Evolutionary conservation across 2,329 filamentous ascomycete genomes (phyloP), one percentile per base, ranked within the genome.

Genomic region (Fusarium bactridioides): DNA sequence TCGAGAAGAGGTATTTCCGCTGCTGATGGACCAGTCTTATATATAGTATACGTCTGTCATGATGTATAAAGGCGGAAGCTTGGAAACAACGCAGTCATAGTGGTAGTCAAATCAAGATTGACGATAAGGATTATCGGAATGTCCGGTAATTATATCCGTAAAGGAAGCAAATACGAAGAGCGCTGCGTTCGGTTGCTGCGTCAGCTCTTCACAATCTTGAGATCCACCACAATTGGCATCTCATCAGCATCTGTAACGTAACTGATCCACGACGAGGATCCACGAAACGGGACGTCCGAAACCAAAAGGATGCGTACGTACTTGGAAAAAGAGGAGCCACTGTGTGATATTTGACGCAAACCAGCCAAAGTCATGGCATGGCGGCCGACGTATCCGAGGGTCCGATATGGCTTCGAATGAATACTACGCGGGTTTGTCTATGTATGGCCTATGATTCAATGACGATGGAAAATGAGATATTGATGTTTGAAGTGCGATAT

Each of bases 1-100:
- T 98, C 51, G 95, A 98, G 84, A 91, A 90, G 79, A 90, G 91
- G 78, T 98, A 98, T 82, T 92, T 97, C 80, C 91, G 95, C n/a
- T 97, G 94, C 82, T 97, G 67, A 80, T 54, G 38, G 33, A 37
- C 44, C 21, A 35, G 29, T 35, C 12, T 9, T 41, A 21, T 25
- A n/a, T 50, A 61, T 61, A 65, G 59, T 50, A 65, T 72, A 74
- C 47, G 58, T 27, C 33, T 68, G 44, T 47, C 37, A 29, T 50
- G 40, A 51, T 43, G 37, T 47, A 60, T 40, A 29, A 50, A 33
- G 40, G 33, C 37, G 43, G 37, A 51, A 48, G 23, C 29, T 56
- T 35, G 48, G 48, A 51, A 33, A 51, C 29, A 51, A 51, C n/a
- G 18, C 25, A 38, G 15, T 18, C 23, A 54, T 35, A 47, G 58